phyloP scores from a whole-genome alignment of 768 basidiomycete genomes.

The Trichaptum fuscoviolaceum region DNA sequence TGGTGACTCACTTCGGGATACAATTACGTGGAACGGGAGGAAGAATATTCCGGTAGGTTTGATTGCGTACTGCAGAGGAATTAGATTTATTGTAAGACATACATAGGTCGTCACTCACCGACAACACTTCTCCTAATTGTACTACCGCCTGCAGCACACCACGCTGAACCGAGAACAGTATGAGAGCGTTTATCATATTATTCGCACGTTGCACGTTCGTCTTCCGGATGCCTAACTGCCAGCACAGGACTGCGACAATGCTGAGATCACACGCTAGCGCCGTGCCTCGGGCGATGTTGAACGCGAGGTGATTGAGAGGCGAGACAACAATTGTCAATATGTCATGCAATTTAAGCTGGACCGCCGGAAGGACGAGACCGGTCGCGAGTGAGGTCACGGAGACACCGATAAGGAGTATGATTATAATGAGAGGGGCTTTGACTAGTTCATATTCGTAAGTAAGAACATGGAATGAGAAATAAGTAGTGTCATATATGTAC shows the following conservation, averaged over 20 bases:
- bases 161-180: background rate
- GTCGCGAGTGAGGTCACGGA: background rate
- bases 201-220: background rate
- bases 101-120: background rate
- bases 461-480: background rate
- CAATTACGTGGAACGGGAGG: conserved; percentile 3
- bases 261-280: background rate
- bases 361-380: background rate
- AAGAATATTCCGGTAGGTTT: conserved; percentile 2
- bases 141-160: conserved; percentile 1
- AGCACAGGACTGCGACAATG: background rate
- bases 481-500: background rate
- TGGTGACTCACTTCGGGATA: conserved; percentile 1
- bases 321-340: conserved; percentile 1
- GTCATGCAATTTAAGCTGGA: background rate
- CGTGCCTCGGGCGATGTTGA: conserved; percentile 4
- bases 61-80: background rate
- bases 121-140: background rate
- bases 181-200: conserved; percentile 4
- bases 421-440: background rate
- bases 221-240: conserved; percentile 2
- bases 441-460: background rate
- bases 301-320: conserved; percentile 1
- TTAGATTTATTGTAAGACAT: background rate
- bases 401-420: background rate